Conservation (phyloP, 768 basidiomycete species). For the Suillus cothurnatus region DNA sequence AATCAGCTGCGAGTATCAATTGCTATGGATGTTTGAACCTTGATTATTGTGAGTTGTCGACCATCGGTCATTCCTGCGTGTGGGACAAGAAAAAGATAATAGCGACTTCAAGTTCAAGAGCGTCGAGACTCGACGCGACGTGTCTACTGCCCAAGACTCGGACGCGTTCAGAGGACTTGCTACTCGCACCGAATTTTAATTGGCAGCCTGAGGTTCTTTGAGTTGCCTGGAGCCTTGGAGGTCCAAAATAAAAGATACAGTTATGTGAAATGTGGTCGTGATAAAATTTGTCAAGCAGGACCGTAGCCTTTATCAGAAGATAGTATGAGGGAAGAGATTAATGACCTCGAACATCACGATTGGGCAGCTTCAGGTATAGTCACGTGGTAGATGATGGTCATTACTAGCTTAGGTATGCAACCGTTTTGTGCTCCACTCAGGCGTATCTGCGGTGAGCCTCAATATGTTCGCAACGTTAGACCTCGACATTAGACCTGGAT, state of each 20-base stretch:
- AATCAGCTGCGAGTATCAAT: conserved; percentile 3
- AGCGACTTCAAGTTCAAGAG: not conserved
- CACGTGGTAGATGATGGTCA: not conserved
- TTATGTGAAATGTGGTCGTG: not conserved
- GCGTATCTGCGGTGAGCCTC: not conserved
- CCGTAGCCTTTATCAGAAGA: not conserved
- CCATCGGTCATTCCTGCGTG: conserved; percentile 36
- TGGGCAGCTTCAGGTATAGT: not conserved
- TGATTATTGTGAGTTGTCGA: conserved; percentile 46
- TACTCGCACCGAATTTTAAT: not conserved
- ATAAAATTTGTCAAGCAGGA: not conserved
- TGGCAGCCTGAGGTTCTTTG: not conserved
- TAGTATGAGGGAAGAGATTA: not conserved
- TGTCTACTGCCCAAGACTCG: not conserved
- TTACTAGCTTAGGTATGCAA: conserved; percentile 17
- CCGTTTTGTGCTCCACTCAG: not conserved
- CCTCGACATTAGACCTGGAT: conserved; percentile 74
- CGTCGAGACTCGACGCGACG: not conserved
- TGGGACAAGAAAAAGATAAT: no score
- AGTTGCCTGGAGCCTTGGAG: not conserved
- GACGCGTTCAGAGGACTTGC: not conserved
- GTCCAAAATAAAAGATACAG: not conserved
- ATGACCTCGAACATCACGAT: not conserved
- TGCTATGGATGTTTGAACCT: conserved; percentile 30
- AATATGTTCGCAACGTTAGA: conserved; percentile 71